These are phyloP conservation scores for Seminavis robusta DNA, from an alignment of 108 stramenopile species.

Conservation along the genomic window DNA sequence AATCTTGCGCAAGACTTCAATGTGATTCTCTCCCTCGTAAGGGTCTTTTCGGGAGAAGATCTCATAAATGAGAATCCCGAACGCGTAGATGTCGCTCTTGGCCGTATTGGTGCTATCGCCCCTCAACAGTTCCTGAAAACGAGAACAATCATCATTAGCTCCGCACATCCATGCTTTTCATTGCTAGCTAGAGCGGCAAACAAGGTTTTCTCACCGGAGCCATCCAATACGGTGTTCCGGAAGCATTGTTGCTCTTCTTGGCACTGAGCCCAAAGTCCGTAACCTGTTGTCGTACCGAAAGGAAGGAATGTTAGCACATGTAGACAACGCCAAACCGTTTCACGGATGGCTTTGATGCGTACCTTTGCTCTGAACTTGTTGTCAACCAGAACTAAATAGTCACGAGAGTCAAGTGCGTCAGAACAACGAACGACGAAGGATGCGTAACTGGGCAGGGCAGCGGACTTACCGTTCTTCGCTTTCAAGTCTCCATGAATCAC, in stretches of 20 bases:
- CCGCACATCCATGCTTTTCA: background rate
- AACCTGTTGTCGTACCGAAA: background rate
- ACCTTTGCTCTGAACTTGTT: slow-evolving; percentile 54
- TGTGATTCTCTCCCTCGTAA: slow-evolving; percentile 34
- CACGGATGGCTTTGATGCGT: too few species aligned
- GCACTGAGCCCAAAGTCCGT: background rate
- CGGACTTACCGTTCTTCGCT: slow-evolving; percentile 50
- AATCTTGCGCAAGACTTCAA: slow-evolving; percentile 15
- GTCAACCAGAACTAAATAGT: slow-evolving; percentile 60
- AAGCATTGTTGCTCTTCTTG: slow-evolving; percentile 14
- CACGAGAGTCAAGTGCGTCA: slow-evolving; percentile 20
- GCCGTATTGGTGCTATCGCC: slow-evolving; percentile 43
- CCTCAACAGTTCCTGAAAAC: slow-evolving; percentile 69
- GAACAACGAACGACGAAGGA: background rate
- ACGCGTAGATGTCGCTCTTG: slow-evolving; percentile 56
- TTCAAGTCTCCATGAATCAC: slow-evolving; percentile 63
- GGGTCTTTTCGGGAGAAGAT: slow-evolving; percentile 48
- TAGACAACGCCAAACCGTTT: slow-evolving; percentile 56
- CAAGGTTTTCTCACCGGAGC: slow-evolving; percentile 43
- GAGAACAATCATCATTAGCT: background rate
- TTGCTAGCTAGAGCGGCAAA: slow-evolving; percentile 21
- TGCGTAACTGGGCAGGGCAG: too few species aligned
- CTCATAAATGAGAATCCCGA: slow-evolving; percentile 57
- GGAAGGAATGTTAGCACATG: background rate
- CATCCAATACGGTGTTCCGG: slow-evolving; percentile 35